A percentile compares a stretch with the other conserved stretches of the same genome.
Conservation (phyloP, 164 flowering plant species). For the Platanus orientalis region DNA sequence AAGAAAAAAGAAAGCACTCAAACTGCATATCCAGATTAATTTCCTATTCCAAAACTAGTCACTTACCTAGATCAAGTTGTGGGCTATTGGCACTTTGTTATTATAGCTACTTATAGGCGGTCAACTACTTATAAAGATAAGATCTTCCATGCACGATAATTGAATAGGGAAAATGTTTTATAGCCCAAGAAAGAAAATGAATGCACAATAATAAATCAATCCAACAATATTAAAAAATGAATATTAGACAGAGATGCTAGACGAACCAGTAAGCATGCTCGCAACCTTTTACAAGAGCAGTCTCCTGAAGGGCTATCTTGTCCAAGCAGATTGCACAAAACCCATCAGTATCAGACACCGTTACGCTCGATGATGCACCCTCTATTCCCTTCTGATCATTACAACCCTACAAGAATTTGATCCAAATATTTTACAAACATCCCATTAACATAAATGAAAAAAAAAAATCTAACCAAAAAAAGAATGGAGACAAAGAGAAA, state of each 20-base stretch:
- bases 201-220: too few relatives aligned
- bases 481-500: not conserved
- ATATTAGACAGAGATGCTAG: conserved; percentile 12
- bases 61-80: too few relatives aligned
- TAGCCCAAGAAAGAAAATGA: too few relatives aligned
- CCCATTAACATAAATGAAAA: not conserved
- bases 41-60: too few relatives aligned
- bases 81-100: too few relatives aligned
- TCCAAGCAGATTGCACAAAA: conserved; percentile 83
- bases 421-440: not conserved
- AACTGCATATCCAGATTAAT: too few relatives aligned
- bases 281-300: conserved; percentile 92
- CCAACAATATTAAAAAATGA: not conserved
- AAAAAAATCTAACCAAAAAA: not conserved
- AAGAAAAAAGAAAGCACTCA: too few relatives aligned
- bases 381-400: conserved; percentile 13
- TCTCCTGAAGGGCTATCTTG: conserved; percentile 66
- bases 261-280: conserved; percentile 98
- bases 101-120: too few relatives aligned
- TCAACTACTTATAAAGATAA: too few relatives aligned
- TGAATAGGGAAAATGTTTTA: too few relatives aligned
- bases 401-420: not conserved
- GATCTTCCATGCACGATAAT: too few relatives aligned
- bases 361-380: conserved; percentile 8
- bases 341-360: conserved; percentile 41